Percentiles rank a stretch among this genome's conserved stretches.
Evolutionary conservation across 352 stramenopile genomes (phyloP).

Genomic region (Globisporangium ultimum): DNA sequence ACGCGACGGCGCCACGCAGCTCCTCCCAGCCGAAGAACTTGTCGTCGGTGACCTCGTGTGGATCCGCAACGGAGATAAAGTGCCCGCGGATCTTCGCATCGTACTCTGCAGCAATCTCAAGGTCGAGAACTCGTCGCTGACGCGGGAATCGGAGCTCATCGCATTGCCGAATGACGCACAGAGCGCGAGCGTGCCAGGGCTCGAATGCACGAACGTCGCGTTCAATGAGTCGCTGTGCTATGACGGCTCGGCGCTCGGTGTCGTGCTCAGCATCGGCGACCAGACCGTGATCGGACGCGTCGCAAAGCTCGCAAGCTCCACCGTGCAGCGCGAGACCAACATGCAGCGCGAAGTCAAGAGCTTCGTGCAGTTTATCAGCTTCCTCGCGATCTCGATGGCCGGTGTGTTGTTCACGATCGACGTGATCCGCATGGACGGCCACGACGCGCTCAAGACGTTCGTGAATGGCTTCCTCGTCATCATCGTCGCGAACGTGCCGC

Average conservation of each 20-base stretch:
- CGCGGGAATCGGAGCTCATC: constrained; percentile 52
- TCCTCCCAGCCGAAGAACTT: constrained; percentile 41
- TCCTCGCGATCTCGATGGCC: constrained; percentile 31
- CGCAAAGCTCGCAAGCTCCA: constrained; percentile 34
- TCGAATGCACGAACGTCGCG: constrained; percentile 43
- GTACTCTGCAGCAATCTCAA: constrained; percentile 51
- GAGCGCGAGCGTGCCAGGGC: constrained; percentile 19
- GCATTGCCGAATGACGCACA: constrained; percentile 21
- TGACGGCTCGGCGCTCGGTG: constrained; percentile 34
- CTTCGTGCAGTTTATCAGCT: constrained; percentile 43
- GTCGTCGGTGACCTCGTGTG: constrained; percentile 50
- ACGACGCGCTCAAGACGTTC: constrained; percentile 36
- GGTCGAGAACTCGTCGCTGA: constrained; percentile 64
- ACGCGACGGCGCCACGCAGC: constrained; percentile 35
- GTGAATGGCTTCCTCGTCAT: constrained; percentile 49
- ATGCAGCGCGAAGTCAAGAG: constrained; percentile 43
- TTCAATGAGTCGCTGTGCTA: constrained; percentile 50
- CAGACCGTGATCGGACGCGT: constrained; percentile 54
- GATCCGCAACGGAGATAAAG: constrained; percentile 49
- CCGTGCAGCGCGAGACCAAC: constrained; percentile 27
- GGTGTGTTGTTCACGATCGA: constrained; percentile 28
- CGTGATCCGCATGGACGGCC: constrained; percentile 26
- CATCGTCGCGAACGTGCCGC: constrained; percentile 71
- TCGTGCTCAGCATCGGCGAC: constrained; percentile 42
- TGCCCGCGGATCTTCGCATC: constrained; percentile 48